phyloP scores from a whole-genome alignment of 2,329 filamentous ascomycete species.

The Fusarium ambrosium region DNA sequence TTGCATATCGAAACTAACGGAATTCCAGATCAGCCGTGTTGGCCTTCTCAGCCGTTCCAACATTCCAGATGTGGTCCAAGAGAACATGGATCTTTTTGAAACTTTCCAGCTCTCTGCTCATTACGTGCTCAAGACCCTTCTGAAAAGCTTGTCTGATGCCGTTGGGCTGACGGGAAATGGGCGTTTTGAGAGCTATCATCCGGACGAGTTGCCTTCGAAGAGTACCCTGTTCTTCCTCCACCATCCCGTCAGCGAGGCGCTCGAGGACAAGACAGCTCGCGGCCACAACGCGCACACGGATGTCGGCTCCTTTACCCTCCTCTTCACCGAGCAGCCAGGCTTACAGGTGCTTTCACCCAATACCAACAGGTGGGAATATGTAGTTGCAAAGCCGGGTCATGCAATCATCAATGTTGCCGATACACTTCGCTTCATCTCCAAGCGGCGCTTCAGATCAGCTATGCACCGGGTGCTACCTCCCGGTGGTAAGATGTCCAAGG shows the following conservation, averaged over 20 bases:
- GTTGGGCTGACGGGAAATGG: not conserved
- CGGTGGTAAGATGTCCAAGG: not conserved
- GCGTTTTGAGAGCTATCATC: not conserved
- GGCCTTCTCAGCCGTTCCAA: not conserved
- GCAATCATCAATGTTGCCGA: constrained; percentile 26
- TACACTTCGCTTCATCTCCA: constrained; percentile 28
- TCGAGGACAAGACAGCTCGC: constrained; percentile 11
- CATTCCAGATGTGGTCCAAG: constrained; percentile 2
- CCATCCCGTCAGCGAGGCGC: constrained; percentile 10
- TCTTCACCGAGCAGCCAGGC: constrained; percentile 67
- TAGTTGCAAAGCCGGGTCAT: constrained; percentile 11
- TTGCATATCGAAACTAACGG: not conserved
- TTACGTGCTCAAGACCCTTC: constrained; percentile 53
- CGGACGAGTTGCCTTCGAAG: constrained; percentile 4
- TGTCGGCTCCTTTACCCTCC: constrained; percentile 45
- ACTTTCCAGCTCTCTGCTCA: constrained; percentile 33
- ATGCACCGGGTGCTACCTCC: constrained; percentile 25
- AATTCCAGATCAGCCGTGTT: not conserved
- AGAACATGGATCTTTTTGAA: constrained; percentile 1
- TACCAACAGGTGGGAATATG: constrained; percentile 18
- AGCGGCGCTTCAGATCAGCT: constrained; percentile 6
- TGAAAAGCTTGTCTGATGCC: not conserved
- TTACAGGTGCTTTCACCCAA: constrained; percentile 65
- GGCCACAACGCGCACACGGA: constrained; percentile 14
- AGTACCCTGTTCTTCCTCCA: constrained; percentile 16